Base-by-base conservation (phyloP, 257 asterid species). In the Ilex aquifolium region DNA sequence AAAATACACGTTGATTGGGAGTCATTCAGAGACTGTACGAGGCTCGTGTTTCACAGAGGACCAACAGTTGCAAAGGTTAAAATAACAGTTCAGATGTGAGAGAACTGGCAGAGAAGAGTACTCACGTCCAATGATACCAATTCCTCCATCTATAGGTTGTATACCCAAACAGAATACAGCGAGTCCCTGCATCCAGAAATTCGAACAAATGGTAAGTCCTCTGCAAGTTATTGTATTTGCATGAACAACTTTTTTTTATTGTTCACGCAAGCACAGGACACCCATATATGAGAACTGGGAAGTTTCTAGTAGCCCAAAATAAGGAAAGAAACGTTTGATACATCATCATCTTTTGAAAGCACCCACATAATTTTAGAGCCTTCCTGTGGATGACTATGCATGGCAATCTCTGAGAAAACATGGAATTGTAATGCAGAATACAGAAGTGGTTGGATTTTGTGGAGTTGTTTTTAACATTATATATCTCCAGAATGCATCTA, bases 81-180 rank as follows among this genome's bases (percentile, higher is more conserved):
- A 12, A 3, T 31, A 13, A 27, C 29, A 56, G 17, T 44, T 54
- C 21, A 63, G 56, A 54, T 17, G 29, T 13, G 10, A 42, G 16
- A 12, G 10, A n/a, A 40, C 51, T 30, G 2, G 6, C n/a, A 17
- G 31, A 39, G 17, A 32, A 59, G 59, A 59, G 64, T 32, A 76
- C 96, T 82, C 80, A 89, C 96, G 96, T 75, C 96, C 96, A 21
- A 89, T 83, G 59, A 86, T 60, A 46, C 94, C 88, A 39, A 67
- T 53, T 40, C 66, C 79, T 65, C 68, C 80, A 8, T 54, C 77
- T 2, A 50, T 59, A 9, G 63, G 73, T 32, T 48, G 72, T 57
- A 82, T 49, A 7, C 93, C 96, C 48, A 86, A 74, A 56, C 96
- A 89, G 59, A 70, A 73, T 13, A 32, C 64, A 48, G 57, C 42